Percentiles rank a stretch among this genome's conserved stretches.
Conservation (phyloP, 179 eudicot species). For the Spergularia azorica region DNA sequence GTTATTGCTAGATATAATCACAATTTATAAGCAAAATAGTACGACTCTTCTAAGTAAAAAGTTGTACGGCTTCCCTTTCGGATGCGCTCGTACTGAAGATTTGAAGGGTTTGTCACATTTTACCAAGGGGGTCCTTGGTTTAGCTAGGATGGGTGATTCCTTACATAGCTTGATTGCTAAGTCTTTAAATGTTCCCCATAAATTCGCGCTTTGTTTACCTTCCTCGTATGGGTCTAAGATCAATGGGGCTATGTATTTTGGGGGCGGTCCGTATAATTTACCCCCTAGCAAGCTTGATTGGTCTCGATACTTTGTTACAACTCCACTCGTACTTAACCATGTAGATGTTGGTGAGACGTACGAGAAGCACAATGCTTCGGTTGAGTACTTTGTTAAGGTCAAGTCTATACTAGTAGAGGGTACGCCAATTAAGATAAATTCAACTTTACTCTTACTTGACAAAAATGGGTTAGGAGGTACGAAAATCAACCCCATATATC, state of each 20-base stretch:
- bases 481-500: slow-evolving; percentile 1
- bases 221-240: not conserved
- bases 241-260: slow-evolving; percentile 13
- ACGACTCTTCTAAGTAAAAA: not conserved
- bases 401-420: not conserved
- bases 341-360: slow-evolving; percentile 12
- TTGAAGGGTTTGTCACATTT: slow-evolving; percentile 29
- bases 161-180: slow-evolving; percentile 29
- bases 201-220: slow-evolving; percentile 38
- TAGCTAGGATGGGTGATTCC: slow-evolving; percentile 28
- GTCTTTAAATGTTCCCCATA: slow-evolving; percentile 27
- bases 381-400: slow-evolving; percentile 8
- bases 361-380: not conserved
- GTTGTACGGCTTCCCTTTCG: too few relatives aligned
- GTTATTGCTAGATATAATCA: slow-evolving; percentile 7
- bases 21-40: not conserved
- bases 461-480: slow-evolving; percentile 12
- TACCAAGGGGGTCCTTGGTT: slow-evolving; percentile 37
- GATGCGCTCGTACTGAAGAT: not conserved
- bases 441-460: not conserved
- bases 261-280: slow-evolving; percentile 14
- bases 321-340: not conserved
- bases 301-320: slow-evolving; percentile 1
- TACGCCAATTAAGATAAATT: not conserved
- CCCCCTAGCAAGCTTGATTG: not conserved